phyloP scores from a whole-genome alignment of 2,329 filamentous ascomycete species.

The Cordyceps javanica region DNA sequence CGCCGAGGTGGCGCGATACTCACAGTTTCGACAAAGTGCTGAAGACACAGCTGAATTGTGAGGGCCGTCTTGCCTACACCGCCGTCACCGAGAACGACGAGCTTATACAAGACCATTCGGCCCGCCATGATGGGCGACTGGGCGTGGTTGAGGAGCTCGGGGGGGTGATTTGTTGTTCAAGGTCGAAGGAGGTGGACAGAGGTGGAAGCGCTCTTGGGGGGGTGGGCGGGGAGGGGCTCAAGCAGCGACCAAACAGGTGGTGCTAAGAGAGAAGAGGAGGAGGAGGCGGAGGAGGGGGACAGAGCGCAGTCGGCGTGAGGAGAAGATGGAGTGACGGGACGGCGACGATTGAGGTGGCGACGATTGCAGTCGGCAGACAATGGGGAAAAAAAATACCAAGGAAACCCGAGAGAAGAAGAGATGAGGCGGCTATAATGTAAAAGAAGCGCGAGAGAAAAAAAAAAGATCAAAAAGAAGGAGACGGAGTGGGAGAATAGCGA shows the following conservation, averaged over 20 bases:
- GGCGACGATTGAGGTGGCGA: background rate
- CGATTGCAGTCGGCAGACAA: background rate
- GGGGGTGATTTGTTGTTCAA: background rate
- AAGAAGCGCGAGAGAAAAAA: background rate
- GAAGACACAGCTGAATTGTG: conserved; percentile 93
- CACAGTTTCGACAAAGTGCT: conserved; percentile 95
- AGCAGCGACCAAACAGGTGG: background rate
- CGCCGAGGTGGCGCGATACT: conserved; percentile 26
- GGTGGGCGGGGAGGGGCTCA: conserved; percentile 1
- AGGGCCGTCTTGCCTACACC: conserved; percentile 91
- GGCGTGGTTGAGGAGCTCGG: conserved; percentile 1
- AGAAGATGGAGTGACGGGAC: background rate
- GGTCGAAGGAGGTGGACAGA: background rate
- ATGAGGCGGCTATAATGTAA: background rate
- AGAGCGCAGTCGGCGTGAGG: background rate
- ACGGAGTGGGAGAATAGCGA: background rate
- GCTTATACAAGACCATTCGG: conserved; percentile 92
- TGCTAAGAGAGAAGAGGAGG: too few species aligned
- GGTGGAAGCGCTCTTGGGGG: background rate
- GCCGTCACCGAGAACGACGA: conserved; percentile 92
- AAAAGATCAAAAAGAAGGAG: background rate
- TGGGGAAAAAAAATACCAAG: too few species aligned
- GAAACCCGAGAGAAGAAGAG: background rate
- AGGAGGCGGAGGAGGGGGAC: background rate
- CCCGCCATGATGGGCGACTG: conserved; percentile 60